Evolutionary conservation across 108 stramenopile genomes (phyloP).

Genomic region (Aureococcus anophagefferens): DNA sequence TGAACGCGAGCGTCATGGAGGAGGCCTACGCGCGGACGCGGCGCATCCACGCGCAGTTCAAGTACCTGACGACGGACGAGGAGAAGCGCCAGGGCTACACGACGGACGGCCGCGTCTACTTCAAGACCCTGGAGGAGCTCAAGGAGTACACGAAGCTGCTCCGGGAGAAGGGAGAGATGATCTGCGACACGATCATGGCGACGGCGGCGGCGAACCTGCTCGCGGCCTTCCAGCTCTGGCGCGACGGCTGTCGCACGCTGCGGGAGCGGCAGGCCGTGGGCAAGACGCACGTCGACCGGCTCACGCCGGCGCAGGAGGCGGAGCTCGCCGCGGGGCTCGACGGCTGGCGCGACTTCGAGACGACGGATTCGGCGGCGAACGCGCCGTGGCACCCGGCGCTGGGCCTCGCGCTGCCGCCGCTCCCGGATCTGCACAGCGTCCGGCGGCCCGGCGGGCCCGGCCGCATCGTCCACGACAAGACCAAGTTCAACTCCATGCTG

Average conservation of each 20-base stretch:
- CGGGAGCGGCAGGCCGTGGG: neutral
- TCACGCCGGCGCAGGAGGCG: neutral
- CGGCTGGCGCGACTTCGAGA: neutral
- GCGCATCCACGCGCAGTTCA: neutral
- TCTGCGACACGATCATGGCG: neutral
- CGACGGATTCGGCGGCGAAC: neutral
- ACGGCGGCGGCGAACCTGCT: neutral
- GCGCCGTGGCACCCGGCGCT: neutral
- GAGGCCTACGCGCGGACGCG: neutral
- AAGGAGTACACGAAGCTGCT: neutral
- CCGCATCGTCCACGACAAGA: neutral
- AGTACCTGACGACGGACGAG: neutral
- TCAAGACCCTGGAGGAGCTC: neutral
- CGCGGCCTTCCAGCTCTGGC: neutral
- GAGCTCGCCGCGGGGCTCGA: neutral
- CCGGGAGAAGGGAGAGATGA: too few relatives aligned
- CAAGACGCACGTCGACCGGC: neutral
- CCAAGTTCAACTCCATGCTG: conserved; percentile 6
- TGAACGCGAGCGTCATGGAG: neutral
- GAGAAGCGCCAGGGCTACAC: neutral
- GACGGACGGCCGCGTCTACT: neutral
- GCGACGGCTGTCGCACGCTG: neutral
- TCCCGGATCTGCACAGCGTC: neutral
- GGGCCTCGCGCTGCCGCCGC: neutral
- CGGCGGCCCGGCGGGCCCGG: neutral